phyloP scores from a whole-genome alignment of 1,284 basidiomycete genomes.

The Cryptococcus wingfieldii region DNA sequence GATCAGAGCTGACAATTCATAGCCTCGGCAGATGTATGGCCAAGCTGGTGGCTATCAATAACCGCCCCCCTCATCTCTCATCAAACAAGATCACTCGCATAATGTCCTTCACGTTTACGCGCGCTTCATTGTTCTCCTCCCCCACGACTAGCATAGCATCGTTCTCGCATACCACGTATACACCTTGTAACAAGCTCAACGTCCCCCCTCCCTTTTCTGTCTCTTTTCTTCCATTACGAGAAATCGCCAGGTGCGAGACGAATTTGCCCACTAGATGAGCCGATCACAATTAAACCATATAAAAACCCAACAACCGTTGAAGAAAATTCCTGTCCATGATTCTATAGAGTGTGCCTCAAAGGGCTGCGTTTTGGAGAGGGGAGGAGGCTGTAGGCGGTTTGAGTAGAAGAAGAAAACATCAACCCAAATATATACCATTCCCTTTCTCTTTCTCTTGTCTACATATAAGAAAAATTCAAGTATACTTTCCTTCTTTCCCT shows the following conservation, averaged over 20 bases:
- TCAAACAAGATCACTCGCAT: neutral
- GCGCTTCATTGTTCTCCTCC: neutral
- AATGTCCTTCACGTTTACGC: neutral
- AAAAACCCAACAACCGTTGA: slow-evolving; percentile 4
- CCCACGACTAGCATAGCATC: neutral
- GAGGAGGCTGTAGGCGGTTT: no score
- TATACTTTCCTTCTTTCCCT: no score
- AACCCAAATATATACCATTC: no score
- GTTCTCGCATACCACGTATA: neutral
- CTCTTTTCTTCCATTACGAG: neutral
- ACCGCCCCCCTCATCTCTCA: neutral
- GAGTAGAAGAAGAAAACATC: no score
- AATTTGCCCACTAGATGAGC: neutral
- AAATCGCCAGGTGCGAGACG: neutral
- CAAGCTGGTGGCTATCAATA: slow-evolving; percentile 13
- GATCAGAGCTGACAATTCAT: neutral
- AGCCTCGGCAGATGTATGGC: slow-evolving; percentile 9
- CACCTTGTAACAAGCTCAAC: neutral
- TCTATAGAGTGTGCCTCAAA: no score
- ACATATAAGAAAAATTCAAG: neutral
- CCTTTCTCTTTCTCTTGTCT: no score
- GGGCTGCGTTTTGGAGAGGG: no score
- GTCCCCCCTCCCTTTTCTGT: neutral
- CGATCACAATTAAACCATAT: no score
- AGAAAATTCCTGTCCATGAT: neutral